Percentiles rank a stretch among this genome's conserved stretches.
phyloP scores from a whole-genome alignment of 2,329 filamentous ascomycete species.

The Dactylonectria estremocensis region DNA sequence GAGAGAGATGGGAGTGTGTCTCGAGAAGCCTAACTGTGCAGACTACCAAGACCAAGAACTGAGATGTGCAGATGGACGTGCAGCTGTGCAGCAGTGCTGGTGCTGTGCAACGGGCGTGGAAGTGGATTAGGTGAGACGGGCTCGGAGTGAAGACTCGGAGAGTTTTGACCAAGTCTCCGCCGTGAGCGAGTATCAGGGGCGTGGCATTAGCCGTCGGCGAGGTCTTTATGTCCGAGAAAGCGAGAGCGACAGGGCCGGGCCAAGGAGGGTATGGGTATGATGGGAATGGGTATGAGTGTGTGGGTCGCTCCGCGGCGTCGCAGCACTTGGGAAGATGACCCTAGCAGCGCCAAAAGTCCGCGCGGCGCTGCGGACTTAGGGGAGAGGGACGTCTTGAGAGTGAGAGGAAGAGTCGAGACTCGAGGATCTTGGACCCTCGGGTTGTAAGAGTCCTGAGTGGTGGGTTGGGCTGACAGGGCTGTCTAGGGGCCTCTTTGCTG shows the following conservation, averaged over 20 bases:
- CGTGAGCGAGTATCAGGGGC: slow-evolving; percentile 28
- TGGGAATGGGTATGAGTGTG: too few relatives aligned
- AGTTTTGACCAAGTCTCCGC: slow-evolving; percentile 44
- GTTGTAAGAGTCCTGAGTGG: neutral
- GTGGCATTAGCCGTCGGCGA: slow-evolving; percentile 52
- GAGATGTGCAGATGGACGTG: slow-evolving; percentile 5
- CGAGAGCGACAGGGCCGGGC: slow-evolving; percentile 44
- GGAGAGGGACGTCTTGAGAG: slow-evolving; percentile 14
- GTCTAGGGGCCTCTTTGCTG: slow-evolving; percentile 36
- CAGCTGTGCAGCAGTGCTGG: neutral
- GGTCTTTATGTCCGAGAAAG: slow-evolving; percentile 60
- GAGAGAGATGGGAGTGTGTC: slow-evolving; percentile 1
- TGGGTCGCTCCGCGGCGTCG: slow-evolving; percentile 42
- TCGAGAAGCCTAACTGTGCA: neutral
- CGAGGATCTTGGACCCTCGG: neutral
- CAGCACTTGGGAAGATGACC: slow-evolving; percentile 26
- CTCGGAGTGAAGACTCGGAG: slow-evolving; percentile 43
- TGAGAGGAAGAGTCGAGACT: neutral
- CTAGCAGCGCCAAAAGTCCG: slow-evolving; percentile 43
- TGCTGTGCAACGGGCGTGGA: slow-evolving; percentile 39
- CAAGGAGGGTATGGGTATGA: slow-evolving; percentile 39
- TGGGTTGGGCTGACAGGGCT: slow-evolving; percentile 16
- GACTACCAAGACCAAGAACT: neutral
- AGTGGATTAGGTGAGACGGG: slow-evolving; percentile 47
- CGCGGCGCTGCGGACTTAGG: slow-evolving; percentile 40